Evolutionary conservation across 805 yeast species (phyloP), one percentile per base, ranked within the genome.

Genomic region (Saturnispora serradocipensis): DNA sequence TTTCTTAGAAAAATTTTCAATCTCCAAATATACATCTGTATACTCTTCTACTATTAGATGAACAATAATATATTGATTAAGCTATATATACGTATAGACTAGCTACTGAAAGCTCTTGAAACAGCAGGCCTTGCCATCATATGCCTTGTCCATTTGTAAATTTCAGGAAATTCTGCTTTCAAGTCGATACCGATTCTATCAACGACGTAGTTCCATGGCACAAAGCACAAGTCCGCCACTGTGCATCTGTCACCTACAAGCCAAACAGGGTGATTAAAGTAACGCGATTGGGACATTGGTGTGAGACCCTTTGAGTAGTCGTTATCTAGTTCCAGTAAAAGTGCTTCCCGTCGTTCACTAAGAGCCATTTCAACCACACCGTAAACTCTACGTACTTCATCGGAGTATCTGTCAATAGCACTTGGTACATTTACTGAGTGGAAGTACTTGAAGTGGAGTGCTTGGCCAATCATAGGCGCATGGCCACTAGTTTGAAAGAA

Each of bases 391-490:
- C 96, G 75, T 24, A 90, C 97, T 69, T 90, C 98, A 60, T 86
- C 95, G 1, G 87, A 83, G 65, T 89, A 90, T 62, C 97, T 73
- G 59, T 88, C 96, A 20, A 90, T 87, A 0, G 97, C 97, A 53
- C 88, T 79, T 18, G 91, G 88, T 2, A 90, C 88, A 50, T 82
- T 82, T 54, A 84, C 84, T 6, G 90, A 78, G 65, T 90, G 97
- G 74, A 90, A 88, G 66, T 87, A 88, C 62, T 90, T 77, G 72
- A 90, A 91, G 71, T 91, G 97, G 59, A 91, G 75, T 8, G 97
- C 97, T 68, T 90, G 97, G 18, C 97, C 97, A 60, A 90, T 86
- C 96, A 90, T 90, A n/a, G 97, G 97, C 0, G 97, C 96, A 65
- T 89, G 97, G 6, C 98, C 97, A 4, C 95, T 85, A 3, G 97